phyloP scores from a whole-genome alignment of 139 green algal species.

The Asterochloris sp. region DNA sequence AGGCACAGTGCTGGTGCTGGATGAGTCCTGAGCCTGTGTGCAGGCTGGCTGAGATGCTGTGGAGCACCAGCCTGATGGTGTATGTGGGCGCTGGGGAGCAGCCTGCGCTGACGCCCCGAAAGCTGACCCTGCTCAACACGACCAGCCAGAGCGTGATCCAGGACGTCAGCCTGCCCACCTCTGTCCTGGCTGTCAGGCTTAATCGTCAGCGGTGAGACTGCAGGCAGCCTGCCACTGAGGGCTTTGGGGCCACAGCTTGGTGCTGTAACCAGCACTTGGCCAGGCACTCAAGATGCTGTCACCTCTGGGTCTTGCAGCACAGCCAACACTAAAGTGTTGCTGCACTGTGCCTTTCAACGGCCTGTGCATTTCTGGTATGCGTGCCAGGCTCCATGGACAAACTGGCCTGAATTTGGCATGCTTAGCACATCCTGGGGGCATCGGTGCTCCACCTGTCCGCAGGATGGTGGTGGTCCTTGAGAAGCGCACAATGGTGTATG shows the following conservation, averaged over 20 bases:
- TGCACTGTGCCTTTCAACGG: not conserved
- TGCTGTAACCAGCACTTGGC: no score
- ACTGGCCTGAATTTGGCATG: not conserved
- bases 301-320: not conserved
- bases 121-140: constrained; percentile 77
- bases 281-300: not conserved
- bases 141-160: constrained; percentile 50
- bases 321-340: not conserved
- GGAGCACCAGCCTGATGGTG: constrained; percentile 74
- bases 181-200: constrained; percentile 67
- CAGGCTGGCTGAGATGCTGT: constrained; percentile 82
- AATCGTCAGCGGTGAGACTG: constrained; percentile 59
- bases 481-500: constrained; percentile 42
- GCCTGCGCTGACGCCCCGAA: constrained; percentile 67
- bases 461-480: constrained; percentile 71
- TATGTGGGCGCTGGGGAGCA: constrained; percentile 77
- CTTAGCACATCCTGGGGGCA: not conserved
- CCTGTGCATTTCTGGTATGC: not conserved
- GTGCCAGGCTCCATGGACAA: not conserved
- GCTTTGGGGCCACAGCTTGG: no score
- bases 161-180: constrained; percentile 54
- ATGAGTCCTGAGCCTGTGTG: not conserved
- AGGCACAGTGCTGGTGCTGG: not conserved
- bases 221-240: not conserved
- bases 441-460: not conserved